These are phyloP conservation scores for Alternaria sp. DNA, from an alignment of 2,329 filamentous ascomycete species.

Conservation along the genomic window DNA sequence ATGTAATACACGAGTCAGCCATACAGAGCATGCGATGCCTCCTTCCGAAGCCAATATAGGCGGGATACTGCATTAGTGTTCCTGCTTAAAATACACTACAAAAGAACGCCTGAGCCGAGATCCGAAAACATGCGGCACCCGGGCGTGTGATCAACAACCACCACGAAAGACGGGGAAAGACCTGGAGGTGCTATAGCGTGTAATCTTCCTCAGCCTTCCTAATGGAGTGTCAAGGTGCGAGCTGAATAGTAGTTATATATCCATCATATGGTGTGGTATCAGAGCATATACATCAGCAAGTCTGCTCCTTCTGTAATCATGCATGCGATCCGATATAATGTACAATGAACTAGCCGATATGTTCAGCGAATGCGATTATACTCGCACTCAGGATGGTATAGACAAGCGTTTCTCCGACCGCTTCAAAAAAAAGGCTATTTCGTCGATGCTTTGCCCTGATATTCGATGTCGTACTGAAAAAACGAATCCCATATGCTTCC, in stretches of 20 bases:
- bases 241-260: not conserved
- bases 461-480: conserved; percentile 49
- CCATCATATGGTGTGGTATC: not conserved
- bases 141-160: not conserved
- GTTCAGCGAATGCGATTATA: not conserved
- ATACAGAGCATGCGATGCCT: not conserved
- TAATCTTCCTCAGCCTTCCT: not conserved
- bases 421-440: conserved; percentile 20
- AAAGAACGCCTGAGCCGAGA: not conserved
- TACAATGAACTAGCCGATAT: not conserved
- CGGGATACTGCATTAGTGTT: not conserved
- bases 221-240: not conserved
- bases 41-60: not conserved
- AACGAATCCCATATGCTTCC: conserved; percentile 49
- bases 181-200: not conserved
- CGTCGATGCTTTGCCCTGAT: conserved; percentile 45
- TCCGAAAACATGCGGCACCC: not conserved
- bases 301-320: not conserved
- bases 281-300: not conserved
- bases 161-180: not conserved
- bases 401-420: not conserved
- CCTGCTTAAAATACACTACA: not conserved
- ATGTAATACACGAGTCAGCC: not conserved
- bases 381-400: not conserved
- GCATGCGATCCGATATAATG: not conserved